Evolutionary conservation across 495 filamentous ascomycete genomes (phyloP), one percentile per base, ranked within the genome.

Genomic region (Penicillium arizonense): DNA sequence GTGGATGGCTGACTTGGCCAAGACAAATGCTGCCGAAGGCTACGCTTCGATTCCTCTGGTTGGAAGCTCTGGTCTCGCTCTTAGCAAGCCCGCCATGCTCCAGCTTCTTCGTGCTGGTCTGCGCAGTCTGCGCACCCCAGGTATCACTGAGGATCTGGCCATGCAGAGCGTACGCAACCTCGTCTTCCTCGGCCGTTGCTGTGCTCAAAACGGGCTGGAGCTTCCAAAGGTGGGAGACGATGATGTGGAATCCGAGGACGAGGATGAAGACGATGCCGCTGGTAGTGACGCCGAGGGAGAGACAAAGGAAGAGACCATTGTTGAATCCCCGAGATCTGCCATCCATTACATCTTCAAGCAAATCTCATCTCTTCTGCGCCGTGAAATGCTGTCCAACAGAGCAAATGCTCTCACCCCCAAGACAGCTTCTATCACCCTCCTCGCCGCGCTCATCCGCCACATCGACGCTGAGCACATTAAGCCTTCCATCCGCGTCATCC

Each of bases 1-100:
- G 23, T 92, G 85, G 72, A 84, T 97, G 46, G 83, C 86, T 1
- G 88, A 96, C 62, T 81, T 96, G 44, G 86, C 89, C 28, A 80
- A 81, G 47, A 81, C 75, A 2, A 84, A 83, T 50, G 72, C 73
- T 3, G 75, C 77, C 11, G 59, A 63, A 36, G 80, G 74, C 4
- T 77, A 84, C 39, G 60, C 66, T 14, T 69, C 68, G 7, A 56
- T 92, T 20, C 89, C 88, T 1, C 67, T 97, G 21, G 57, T 71
- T 36, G 88, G 90, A 11, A 87, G 85, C 6, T 68, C 80, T 20
- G 94, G 91, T 9, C 73, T 96, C 18, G 69, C 77, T 41, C 76
- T 98, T 16, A 73, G 75, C 34, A 78, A 71, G 12, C 76, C 83
- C 9, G 82, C 87, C 32, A 83, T 96, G 69, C 68, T 83, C 13